Evolutionary conservation across 2,329 filamentous ascomycete species (phyloP), one percentile per base, ranked within the genome.

Genomic region (Fusarium buharicum): DNA sequence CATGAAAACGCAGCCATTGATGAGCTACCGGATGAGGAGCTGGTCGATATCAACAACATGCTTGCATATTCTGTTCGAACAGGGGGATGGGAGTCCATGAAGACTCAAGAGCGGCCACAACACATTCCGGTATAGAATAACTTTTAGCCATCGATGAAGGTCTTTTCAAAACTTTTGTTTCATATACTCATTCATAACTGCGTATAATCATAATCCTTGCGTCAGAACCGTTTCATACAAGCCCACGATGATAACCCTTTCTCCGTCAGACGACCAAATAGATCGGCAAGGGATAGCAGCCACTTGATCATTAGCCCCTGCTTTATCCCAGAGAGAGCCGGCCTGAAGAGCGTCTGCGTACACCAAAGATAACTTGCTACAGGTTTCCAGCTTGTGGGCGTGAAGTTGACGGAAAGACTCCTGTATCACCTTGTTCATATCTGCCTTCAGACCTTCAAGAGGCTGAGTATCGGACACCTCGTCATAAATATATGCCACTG

Each of bases 241-340:
- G n/a, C 70, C 74, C 38, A 79, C 66, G 24, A 72, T 63, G 18
- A 66, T 65, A 17, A 79, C 53, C 27, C 71, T 74, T 49, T 75
- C 66, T 24, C 73, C 74, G 13, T 49, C 38, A 12, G 64, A 48
- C 9, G 72, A 73, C 76, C 76, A 77, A 11, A 78, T 67, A 6
- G 76, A 77, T 48, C 62, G 66, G 48, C 77, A 79, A n/a, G 77
- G 77, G 17, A 78, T 63, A 6, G 71, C 49, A 3, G 73, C 69
- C 40, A 64, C 14, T 20, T 55, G 37, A 17, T 41, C 39, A 10
- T 45, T 22, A 3, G 50, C 31, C 34, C 31, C 38, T 4, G 36
- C 36, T 11, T 54, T 50, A 6, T 48, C 38, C 71, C 70, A 72
- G 7, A 54, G 13, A 8, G 53, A 54, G 14, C 45, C 50, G 11